Evolutionary conservation across 1,284 basidiomycete genomes (phyloP).

Genomic region (Xanthoconium separans): DNA sequence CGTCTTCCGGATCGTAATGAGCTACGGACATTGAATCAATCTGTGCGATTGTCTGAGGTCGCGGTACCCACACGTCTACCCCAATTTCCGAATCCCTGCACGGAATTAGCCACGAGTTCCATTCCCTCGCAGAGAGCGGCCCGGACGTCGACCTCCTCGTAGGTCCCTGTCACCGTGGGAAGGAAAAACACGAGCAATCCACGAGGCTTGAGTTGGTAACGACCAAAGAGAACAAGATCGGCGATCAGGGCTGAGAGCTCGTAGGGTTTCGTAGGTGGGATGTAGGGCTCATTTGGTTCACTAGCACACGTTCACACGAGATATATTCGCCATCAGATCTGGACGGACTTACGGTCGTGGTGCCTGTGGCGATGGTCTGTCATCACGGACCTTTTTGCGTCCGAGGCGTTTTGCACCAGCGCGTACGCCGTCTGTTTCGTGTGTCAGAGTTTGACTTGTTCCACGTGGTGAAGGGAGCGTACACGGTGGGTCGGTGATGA

Average conservation of each 20-base stretch:
- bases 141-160: slow-evolving; percentile 80
- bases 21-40: slow-evolving; percentile 41
- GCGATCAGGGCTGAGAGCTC: slow-evolving; percentile 83
- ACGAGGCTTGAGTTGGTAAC: slow-evolving; percentile 81
- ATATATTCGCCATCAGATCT: background rate
- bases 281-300: slow-evolving; percentile 56
- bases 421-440: slow-evolving; percentile 78
- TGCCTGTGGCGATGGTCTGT: slow-evolving; percentile 37
- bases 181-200: slow-evolving; percentile 96
- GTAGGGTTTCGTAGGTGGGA: slow-evolving; percentile 90
- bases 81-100: slow-evolving; percentile 97
- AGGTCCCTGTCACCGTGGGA: slow-evolving; percentile 90
- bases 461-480: slow-evolving; percentile 28
- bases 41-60: background rate
- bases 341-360: slow-evolving; percentile 41
- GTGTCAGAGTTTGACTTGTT: slow-evolving; percentile 3
- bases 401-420: slow-evolving; percentile 96
- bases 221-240: slow-evolving; percentile 82
- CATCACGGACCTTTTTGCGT: slow-evolving; percentile 56
- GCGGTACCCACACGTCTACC: slow-evolving; percentile 73
- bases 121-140: slow-evolving; percentile 81
- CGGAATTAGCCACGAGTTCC: slow-evolving; percentile 83
- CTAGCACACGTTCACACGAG: slow-evolving; percentile 7
- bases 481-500: slow-evolving; percentile 94
- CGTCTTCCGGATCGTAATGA: slow-evolving; percentile 86